Evolutionary conservation across 768 basidiomycete genomes (phyloP).

Genomic region (Termitomyces sp.): DNA sequence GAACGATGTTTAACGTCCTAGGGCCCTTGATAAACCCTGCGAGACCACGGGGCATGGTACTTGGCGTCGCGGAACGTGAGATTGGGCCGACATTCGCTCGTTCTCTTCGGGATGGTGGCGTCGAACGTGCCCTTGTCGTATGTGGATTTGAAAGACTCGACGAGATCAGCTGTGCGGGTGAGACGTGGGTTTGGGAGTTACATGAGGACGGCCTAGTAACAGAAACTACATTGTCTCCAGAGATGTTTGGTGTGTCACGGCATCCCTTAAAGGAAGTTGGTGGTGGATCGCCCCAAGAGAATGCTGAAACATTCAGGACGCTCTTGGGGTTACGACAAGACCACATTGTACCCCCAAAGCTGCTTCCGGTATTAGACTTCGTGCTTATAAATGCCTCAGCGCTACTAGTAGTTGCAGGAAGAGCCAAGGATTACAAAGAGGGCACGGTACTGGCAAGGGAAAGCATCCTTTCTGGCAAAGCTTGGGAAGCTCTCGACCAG

Average conservation of each 20-base stretch:
- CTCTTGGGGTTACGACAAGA: constrained; percentile 53
- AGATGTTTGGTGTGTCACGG: constrained; percentile 68
- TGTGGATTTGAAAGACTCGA: constrained; percentile 90
- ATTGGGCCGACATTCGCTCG: constrained; percentile 81
- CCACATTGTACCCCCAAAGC: constrained; percentile 42
- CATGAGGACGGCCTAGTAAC: constrained; percentile 55
- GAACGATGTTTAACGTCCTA: constrained; percentile 93
- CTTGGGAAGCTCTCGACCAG: constrained; percentile 50
- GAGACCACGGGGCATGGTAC: constrained; percentile 79
- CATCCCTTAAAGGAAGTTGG: constrained; percentile 69
- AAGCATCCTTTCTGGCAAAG: constrained; percentile 53
- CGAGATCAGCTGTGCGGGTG: constrained; percentile 93
- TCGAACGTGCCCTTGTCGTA: constrained; percentile 84
- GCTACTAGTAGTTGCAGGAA: constrained; percentile 76
- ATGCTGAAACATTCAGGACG: constrained; percentile 66
- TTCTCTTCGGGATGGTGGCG: constrained; percentile 69
- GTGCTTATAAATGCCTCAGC: constrained; percentile 90
- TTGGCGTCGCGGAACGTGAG: constrained; percentile 81
- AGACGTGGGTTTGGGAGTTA: constrained; percentile 84
- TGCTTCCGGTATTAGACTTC: constrained; percentile 74
- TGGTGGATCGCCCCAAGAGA: constrained; percentile 71
- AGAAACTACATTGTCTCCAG: constrained; percentile 57
- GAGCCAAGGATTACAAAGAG: constrained; percentile 62
- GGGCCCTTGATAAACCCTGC: constrained; percentile 95
- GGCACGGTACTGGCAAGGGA: constrained; percentile 66